These are phyloP conservation scores for Beauveria medogensis DNA, from an alignment of 2,329 filamentous ascomycete species.

Conservation along the genomic window DNA sequence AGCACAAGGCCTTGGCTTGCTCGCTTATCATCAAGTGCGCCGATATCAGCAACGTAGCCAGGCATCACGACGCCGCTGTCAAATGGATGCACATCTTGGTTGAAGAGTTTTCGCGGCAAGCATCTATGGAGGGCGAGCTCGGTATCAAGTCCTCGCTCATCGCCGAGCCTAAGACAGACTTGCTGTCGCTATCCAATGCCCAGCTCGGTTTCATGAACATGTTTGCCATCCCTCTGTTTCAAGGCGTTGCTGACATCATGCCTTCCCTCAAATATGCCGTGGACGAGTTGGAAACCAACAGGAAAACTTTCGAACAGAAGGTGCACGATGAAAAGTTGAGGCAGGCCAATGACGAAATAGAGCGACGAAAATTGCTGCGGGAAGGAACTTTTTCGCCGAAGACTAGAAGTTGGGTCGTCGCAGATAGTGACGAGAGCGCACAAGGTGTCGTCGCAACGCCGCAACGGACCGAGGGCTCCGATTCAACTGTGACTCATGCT, in stretches of 20 bases:
- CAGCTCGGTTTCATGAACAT: conserved; percentile 96
- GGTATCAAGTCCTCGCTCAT: conserved; percentile 83
- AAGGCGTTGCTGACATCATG: conserved; percentile 77
- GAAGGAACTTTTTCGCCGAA: conserved; percentile 38
- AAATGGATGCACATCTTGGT: conserved; percentile 92
- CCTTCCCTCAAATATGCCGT: conserved; percentile 79
- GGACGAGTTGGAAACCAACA: conserved; percentile 72
- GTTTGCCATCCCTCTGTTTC: conserved; percentile 87
- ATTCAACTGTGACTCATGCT: conserved; percentile 2
- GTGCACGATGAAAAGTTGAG: conserved; percentile 56
- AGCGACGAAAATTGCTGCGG: conserved; percentile 26
- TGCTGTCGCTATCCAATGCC: conserved; percentile 72
- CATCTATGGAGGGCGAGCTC: conserved; percentile 81
- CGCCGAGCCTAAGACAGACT: conserved; percentile 74
- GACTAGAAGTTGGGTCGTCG: conserved; percentile 33
- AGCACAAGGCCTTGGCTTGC: conserved; percentile 74
- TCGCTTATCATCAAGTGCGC: conserved; percentile 94
- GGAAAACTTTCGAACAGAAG: conserved; percentile 60
- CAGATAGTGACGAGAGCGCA: conserved; percentile 15
- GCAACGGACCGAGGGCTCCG: conserved; percentile 7
- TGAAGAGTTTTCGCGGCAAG: conserved; percentile 89
- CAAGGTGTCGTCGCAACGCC: background rate
- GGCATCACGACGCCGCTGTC: conserved; percentile 72
- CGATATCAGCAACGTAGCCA: conserved; percentile 95
- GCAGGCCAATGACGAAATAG: conserved; percentile 27